A percentile compares a stretch with the other conserved stretches of the same genome.
phyloP scores from a whole-genome alignment of 495 filamentous ascomycete genomes.

The Neurospora sp. region DNA sequence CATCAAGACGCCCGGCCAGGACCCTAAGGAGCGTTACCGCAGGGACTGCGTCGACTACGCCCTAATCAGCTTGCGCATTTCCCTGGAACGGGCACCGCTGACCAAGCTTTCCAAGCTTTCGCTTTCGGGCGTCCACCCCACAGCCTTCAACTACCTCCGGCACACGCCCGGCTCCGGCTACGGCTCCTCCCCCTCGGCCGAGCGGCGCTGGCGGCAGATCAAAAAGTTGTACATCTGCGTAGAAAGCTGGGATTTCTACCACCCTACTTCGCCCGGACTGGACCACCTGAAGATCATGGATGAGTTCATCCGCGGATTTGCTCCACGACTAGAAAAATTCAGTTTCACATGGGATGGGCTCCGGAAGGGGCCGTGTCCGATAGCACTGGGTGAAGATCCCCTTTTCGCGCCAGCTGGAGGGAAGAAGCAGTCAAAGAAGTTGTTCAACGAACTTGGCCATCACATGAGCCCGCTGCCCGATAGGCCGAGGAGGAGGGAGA shows the following conservation, averaged over 20 bases:
- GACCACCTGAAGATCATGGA: constrained; percentile 72
- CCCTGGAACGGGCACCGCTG: constrained; percentile 57
- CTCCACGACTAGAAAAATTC: constrained; percentile 49
- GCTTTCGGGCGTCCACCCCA: constrained; percentile 56
- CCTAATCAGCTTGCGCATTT: constrained; percentile 67
- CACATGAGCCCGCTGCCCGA: constrained; percentile 39
- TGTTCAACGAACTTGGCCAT: constrained; percentile 33
- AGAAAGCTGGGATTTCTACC: constrained; percentile 50
- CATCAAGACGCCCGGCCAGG: constrained; percentile 62
- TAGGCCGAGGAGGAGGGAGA: constrained; percentile 32
- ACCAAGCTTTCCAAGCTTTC: constrained; percentile 50
- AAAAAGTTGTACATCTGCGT: constrained; percentile 56
- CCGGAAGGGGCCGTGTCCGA: constrained; percentile 52
- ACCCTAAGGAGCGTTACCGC: constrained; percentile 53
- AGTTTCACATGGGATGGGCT: constrained; percentile 59
- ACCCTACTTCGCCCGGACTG: constrained; percentile 33
- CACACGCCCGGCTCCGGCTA: constrained; percentile 44
- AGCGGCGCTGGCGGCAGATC: constrained; percentile 62
- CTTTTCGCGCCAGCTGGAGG: constrained; percentile 40
- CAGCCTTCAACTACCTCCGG: constrained; percentile 59
- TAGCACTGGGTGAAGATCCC: constrained; percentile 53
- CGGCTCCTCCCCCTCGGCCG: constrained; percentile 53
- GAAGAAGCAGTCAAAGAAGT: constrained; percentile 32
- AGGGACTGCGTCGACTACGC: constrained; percentile 73
- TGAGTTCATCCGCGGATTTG: constrained; percentile 57